phyloP scores from a whole-genome alignment of 1,284 basidiomycete genomes.

The Apiotrichum akiyoshidainum region DNA sequence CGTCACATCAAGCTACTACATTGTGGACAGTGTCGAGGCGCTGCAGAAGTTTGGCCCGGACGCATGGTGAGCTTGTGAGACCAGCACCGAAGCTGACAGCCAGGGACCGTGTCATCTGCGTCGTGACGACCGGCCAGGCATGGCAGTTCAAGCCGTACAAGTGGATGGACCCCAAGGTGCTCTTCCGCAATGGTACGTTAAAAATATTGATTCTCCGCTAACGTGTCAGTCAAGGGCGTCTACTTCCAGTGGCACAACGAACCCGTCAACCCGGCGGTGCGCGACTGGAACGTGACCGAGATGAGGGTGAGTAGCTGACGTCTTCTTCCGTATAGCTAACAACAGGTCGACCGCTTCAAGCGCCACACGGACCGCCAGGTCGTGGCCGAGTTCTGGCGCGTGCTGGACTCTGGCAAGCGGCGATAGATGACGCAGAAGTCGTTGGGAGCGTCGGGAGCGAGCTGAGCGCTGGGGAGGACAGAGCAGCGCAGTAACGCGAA shows the following conservation, averaged over 20 bases:
- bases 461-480: too few relatives aligned
- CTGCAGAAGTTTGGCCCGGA: slow-evolving; percentile 84
- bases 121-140: slow-evolving; percentile 93
- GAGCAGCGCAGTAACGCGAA: too few relatives aligned
- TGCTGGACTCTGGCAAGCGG: slow-evolving; percentile 58
- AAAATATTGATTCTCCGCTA: slow-evolving; percentile 5
- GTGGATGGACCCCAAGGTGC: slow-evolving; percentile 83
- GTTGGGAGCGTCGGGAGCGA: too few relatives aligned
- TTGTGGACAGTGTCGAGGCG: slow-evolving; percentile 90
- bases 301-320: slow-evolving; percentile 64
- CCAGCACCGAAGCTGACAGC: slow-evolving; percentile 2
- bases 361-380: slow-evolving; percentile 94
- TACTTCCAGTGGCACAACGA: slow-evolving; percentile 92
- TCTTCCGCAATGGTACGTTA: slow-evolving; percentile 89
- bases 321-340: slow-evolving; percentile 7
- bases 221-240: slow-evolving; percentile 73
- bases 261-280: slow-evolving; percentile 77
- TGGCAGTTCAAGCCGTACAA: slow-evolving; percentile 98
- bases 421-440: neutral
- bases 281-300: slow-evolving; percentile 95
- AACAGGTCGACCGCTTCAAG: slow-evolving; percentile 78
- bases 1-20: slow-evolving; percentile 60
- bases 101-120: slow-evolving; percentile 86
- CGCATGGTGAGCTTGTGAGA: slow-evolving; percentile 61
- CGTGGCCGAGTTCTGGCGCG: slow-evolving; percentile 92